Conservation (phyloP, 805 yeast genomes). For the Helenozyma rhizophorensis region DNA sequence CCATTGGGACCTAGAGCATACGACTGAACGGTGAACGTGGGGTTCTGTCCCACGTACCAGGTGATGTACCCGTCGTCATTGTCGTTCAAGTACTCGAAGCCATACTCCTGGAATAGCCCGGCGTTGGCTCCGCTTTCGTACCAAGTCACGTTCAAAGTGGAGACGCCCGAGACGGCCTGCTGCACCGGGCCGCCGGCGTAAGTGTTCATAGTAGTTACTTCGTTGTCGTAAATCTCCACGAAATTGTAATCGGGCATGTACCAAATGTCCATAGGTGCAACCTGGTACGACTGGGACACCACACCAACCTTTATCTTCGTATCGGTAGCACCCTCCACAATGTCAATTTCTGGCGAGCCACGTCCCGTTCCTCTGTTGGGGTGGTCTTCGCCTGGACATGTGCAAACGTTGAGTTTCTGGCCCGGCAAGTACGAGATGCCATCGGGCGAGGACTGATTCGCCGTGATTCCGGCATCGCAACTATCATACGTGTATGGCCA, state of each 20-base stretch:
- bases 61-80: conserved; percentile 64
- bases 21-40: conserved; percentile 26
- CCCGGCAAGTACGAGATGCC: conserved; percentile 88
- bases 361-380: conserved; percentile 87
- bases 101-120: conserved; percentile 65
- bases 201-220: conserved; percentile 76
- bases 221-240: conserved; percentile 63
- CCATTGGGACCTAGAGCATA: conserved; percentile 37
- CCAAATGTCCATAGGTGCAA: conserved; percentile 95
- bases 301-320: conserved; percentile 49
- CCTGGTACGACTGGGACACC: conserved; percentile 88
- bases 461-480: conserved; percentile 93
- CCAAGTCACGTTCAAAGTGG: conserved; percentile 80
- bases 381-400: conserved; percentile 79
- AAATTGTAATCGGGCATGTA: conserved; percentile 84
- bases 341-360: conserved; percentile 88
- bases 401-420: conserved; percentile 70
- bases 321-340: conserved; percentile 77
- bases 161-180: conserved; percentile 82
- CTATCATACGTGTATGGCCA: conserved; percentile 91
- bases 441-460: conserved; percentile 86
- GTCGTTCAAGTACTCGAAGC: conserved; percentile 74
- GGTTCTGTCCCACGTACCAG: conserved; percentile 78
- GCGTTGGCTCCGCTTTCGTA: conserved; percentile 58
- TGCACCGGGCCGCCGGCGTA: conserved; percentile 93